These are phyloP conservation scores for Naganishia onofrii DNA, from an alignment of 768 basidiomycete genomes.

Conservation along the genomic window DNA sequence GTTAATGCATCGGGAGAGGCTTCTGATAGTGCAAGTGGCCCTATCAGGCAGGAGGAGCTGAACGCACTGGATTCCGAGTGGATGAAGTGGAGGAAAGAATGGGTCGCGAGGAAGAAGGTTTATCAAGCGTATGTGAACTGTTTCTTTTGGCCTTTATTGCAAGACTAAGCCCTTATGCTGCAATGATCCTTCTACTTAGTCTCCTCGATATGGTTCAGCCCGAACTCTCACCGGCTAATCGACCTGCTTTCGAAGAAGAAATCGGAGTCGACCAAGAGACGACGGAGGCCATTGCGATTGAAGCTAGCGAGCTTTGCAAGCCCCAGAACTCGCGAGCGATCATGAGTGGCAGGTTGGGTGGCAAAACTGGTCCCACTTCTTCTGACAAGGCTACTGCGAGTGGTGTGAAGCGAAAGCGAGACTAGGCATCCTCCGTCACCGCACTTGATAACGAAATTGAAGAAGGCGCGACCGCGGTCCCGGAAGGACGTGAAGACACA, in stretches of 20 bases:
- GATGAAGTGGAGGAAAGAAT: slow-evolving; percentile 75
- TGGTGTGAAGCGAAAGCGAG: slow-evolving; percentile 15
- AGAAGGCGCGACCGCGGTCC: no score
- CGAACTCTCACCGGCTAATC: slow-evolving; percentile 65
- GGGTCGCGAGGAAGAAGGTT: slow-evolving; percentile 70
- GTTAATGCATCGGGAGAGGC: not conserved
- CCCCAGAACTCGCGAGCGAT: slow-evolving; percentile 18
- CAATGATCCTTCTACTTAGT: slow-evolving; percentile 53
- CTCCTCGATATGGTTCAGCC: slow-evolving; percentile 74
- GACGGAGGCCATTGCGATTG: slow-evolving; percentile 65
- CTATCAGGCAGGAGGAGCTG: slow-evolving; percentile 67
- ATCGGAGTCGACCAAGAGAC: slow-evolving; percentile 79
- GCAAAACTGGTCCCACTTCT: not conserved
- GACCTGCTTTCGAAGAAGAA: slow-evolving; percentile 66
- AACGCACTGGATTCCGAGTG: slow-evolving; percentile 70
- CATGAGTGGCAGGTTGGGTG: not conserved
- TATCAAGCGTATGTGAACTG: slow-evolving; percentile 65
- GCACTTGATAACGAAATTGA: no score
- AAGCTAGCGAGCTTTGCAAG: slow-evolving; percentile 63
- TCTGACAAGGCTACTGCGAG: not conserved
- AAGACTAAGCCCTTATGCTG: not conserved
- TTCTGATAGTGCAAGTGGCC: slow-evolving; percentile 29
- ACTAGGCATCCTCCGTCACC: not conserved
- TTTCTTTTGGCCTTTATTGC: not conserved
- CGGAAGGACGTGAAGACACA: no score